Evolutionary conservation across 805 yeast species (phyloP).

Genomic region (Suhomyces emberorum): DNA sequence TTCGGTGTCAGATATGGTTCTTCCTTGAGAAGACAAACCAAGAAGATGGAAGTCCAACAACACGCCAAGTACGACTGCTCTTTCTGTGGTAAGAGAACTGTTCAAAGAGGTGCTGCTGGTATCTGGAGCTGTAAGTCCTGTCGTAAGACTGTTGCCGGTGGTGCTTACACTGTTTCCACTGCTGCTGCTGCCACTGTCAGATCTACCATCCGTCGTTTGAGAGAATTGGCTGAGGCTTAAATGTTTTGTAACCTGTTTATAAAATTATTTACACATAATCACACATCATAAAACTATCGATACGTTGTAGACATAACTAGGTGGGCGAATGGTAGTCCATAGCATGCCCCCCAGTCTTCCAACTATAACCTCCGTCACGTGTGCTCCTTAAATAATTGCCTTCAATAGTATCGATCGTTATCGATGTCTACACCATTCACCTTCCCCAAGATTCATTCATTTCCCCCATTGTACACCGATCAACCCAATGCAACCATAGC

Average conservation of each 20-base stretch:
- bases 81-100: slow-evolving; percentile 99
- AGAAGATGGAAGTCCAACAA: slow-evolving; percentile 98
- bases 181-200: slow-evolving; percentile 99
- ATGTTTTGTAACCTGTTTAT: slow-evolving; percentile 18
- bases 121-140: slow-evolving; percentile 98
- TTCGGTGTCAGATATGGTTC: slow-evolving; percentile 99
- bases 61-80: slow-evolving; percentile 99
- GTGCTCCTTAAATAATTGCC: neutral
- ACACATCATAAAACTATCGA: slow-evolving; percentile 6
- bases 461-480: slow-evolving; percentile 89
- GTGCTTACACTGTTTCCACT: slow-evolving; percentile 99
- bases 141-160: slow-evolving; percentile 98
- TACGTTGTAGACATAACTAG: too few species aligned
- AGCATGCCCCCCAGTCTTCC: neutral
- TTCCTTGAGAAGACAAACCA: slow-evolving; percentile 99
- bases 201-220: slow-evolving; percentile 99
- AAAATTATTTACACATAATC: slow-evolving; percentile 11
- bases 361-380: neutral
- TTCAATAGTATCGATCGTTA: neutral
- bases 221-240: slow-evolving; percentile 99
- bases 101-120: slow-evolving; percentile 97
- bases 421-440: slow-evolving; percentile 14
- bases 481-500: slow-evolving; percentile 83
- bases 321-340: too few species aligned
- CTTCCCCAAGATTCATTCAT: slow-evolving; percentile 47